Evolutionary conservation across 2,329 filamentous ascomycete genomes (phyloP), one percentile per base, ranked within the genome.

Genomic region (Ceratocystis albifundus): DNA sequence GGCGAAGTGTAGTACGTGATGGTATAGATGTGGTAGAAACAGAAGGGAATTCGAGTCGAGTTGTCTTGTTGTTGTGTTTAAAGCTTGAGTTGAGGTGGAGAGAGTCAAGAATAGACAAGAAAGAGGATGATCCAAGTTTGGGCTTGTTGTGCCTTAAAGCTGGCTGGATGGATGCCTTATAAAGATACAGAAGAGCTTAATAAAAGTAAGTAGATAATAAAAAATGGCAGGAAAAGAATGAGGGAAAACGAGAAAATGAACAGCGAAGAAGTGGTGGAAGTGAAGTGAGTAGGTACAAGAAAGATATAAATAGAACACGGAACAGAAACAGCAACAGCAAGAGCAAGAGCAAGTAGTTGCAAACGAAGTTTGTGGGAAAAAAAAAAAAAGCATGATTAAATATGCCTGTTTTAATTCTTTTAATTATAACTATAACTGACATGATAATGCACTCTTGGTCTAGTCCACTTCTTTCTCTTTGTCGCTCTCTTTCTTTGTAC

Each of bases 151-250:
- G 55, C 55, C 36, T 28, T n/a, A 32, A 17, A 30, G 55, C 8
- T 30, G 30, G 55, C 8, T 30, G 30, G 53, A 57, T 30, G 53
- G 28, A 59, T 32, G 55, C 55, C 55, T 59, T 59, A 59, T 59
- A 59, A 59, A 59, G 30, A 30, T 59, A 36, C 55, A 59, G 55
- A n/a, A 59, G 25, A 59, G 55, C 22, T n/a, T 53, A 20, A 25
- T 17, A 20, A 20, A 20, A 25, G 48, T 8, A 20, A 25, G 48
- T 8, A n/a, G 48, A 41, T 41, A 63, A 62, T 12, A 62, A 8
- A 8, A 36, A 50, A 53, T 44, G 36, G 62, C 44, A 46, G 48
- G 28, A 36, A 12, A 62, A 66, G 57, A 30, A 57, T 6, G 15
- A 12, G 7, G 7, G 48, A 28, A 53, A 53, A 28, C 0, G 22